A percentile compares a stretch with the other conserved stretches of the same genome.
Evolutionary conservation across 257 asterid genomes (phyloP).

Genomic region (Fraxinus quadrangulata): DNA sequence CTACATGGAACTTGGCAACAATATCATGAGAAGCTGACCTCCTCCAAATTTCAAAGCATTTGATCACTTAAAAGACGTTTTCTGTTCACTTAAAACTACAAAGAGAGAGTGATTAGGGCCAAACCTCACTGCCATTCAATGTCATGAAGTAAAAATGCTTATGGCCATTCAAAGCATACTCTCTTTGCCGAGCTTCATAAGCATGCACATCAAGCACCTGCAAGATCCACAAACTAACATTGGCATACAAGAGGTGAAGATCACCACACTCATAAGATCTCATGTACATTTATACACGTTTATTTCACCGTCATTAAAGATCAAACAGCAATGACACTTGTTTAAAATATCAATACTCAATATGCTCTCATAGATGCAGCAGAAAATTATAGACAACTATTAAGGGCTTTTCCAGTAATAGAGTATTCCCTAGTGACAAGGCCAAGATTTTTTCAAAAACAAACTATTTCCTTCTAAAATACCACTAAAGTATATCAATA

Average conservation of each 20-base stretch:
- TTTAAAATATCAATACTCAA: background rate
- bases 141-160: slow-evolving; percentile 97
- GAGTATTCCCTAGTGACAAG: background rate
- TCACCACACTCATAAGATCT: background rate
- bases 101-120: slow-evolving; percentile 24
- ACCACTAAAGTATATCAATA: background rate
- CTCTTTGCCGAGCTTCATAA: slow-evolving; percentile 84
- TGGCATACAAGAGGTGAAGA: slow-evolving; percentile 15
- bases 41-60: slow-evolving; percentile 11
- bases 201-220: slow-evolving; percentile 89
- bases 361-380: background rate
- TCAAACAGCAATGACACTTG: background rate
- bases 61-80: slow-evolving; percentile 9
- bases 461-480: background rate
- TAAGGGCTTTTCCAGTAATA: background rate
- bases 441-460: background rate
- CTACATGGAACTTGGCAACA: slow-evolving; percentile 10
- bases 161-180: slow-evolving; percentile 76
- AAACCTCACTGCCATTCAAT: slow-evolving; percentile 89
- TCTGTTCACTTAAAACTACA: slow-evolving; percentile 16
- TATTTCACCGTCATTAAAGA: slow-evolving; percentile 8
- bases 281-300: background rate
- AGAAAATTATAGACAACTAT: background rate
- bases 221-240: slow-evolving; percentile 32
- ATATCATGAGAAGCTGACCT: slow-evolving; percentile 7